Evolutionary conservation across 1,284 basidiomycete genomes (phyloP).

Genomic region (Heterobasidion parviporum): DNA sequence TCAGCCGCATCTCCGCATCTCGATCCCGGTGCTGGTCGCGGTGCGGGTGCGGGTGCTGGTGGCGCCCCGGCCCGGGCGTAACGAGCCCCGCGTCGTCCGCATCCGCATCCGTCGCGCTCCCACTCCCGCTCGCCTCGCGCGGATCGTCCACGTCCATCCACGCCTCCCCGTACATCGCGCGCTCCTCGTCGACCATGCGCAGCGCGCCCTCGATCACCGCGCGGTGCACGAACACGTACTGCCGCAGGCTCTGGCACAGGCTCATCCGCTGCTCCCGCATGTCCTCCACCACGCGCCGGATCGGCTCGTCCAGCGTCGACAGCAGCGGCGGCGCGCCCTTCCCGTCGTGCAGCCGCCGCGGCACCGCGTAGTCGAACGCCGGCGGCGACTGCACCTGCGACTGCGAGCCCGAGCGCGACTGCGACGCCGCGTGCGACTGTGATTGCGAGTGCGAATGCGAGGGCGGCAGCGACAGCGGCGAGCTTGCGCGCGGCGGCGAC

Average conservation of each 20-base stretch:
- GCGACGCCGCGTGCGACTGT: neutral
- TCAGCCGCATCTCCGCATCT: too few relatives aligned
- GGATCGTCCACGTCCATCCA: slow-evolving; percentile 17
- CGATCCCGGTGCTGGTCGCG: too few relatives aligned
- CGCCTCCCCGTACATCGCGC: slow-evolving; percentile 24
- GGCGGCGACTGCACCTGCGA: slow-evolving; percentile 2
- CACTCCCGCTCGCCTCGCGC: slow-evolving; percentile 1
- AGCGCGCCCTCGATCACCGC: slow-evolving; percentile 79
- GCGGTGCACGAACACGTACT: slow-evolving; percentile 86
- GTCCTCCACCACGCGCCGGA: slow-evolving; percentile 73
- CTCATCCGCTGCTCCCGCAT: slow-evolving; percentile 92
- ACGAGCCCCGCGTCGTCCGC: slow-evolving; percentile 3
- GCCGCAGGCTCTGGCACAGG: slow-evolving; percentile 80
- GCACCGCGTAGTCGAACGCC: slow-evolving; percentile 45
- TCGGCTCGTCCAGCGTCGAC: slow-evolving; percentile 61
- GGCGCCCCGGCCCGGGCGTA: too few relatives aligned
- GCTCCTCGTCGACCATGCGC: slow-evolving; percentile 71
- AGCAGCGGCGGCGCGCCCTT: slow-evolving; percentile 46
- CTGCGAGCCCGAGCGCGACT: slow-evolving; percentile 7
- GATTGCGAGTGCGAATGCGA: slow-evolving; percentile 1
- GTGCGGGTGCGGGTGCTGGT: too few relatives aligned
- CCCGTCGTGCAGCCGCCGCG: slow-evolving; percentile 46
- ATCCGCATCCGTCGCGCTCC: slow-evolving; percentile 12
- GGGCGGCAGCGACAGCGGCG: neutral
- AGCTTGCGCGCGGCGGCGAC: slow-evolving; percentile 5